Evolutionary conservation across 202 grass and related monocot species (phyloP).

Genomic region (Schoenoplectus triqueter): DNA sequence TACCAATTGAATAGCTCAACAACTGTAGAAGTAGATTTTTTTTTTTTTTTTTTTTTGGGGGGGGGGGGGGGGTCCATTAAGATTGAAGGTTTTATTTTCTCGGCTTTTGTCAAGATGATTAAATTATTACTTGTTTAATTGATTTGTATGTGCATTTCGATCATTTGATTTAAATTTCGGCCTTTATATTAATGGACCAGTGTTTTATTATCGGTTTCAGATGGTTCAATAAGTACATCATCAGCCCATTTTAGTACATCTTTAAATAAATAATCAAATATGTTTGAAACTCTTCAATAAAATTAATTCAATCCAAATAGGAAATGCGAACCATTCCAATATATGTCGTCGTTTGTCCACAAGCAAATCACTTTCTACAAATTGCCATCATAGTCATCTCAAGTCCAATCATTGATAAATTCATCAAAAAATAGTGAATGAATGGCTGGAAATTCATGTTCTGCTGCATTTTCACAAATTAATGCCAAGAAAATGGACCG

Average conservation of each 20-base stretch:
- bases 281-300: neutral
- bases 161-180: neutral
- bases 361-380: neutral
- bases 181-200: neutral
- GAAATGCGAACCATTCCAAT: too few species aligned
- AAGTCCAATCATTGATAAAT: neutral
- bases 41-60: neutral
- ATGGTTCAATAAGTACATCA: neutral
- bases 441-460: neutral
- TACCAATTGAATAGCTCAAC: constrained; percentile 1
- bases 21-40: neutral
- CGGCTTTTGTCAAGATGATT: neutral
- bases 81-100: neutral
- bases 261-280: neutral
- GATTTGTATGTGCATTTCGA: neutral
- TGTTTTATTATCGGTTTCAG: neutral
- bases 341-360: neutral
- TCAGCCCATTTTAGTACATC: neutral
- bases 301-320: too few species aligned
- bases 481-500: neutral
- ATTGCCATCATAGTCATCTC: neutral
- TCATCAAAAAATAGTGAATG: neutral
- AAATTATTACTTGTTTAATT: constrained; percentile 4
- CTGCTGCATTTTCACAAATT: too few species aligned
- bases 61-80: neutral